Conservation (phyloP, 2,329 filamentous ascomycete species). For the Aureobasidium subglaciale region DNA sequence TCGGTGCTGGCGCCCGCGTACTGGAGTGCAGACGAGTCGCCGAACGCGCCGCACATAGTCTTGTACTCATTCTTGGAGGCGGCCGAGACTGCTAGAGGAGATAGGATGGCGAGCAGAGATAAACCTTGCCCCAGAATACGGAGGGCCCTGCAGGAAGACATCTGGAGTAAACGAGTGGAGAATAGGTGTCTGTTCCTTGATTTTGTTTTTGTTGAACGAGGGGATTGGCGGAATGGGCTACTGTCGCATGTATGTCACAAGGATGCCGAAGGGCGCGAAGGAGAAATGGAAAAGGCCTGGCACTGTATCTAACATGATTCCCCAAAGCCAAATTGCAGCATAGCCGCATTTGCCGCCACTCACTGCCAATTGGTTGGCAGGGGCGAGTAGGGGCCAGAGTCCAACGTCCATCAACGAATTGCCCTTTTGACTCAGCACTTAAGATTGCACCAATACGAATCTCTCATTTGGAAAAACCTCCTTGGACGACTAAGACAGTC, state of each 20-base stretch:
- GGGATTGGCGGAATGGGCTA: constrained; percentile 4
- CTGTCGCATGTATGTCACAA: constrained; percentile 15
- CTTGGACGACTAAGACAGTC: constrained; percentile 4
- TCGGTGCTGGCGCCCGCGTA: constrained; percentile 1
- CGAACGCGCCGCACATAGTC: not conserved
- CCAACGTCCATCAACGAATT: constrained; percentile 4
- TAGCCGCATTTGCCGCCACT: constrained; percentile 12
- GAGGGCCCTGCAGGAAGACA: constrained; percentile 15
- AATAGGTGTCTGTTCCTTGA: not conserved
- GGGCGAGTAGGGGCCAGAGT: constrained; percentile 12
- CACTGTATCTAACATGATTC: constrained; percentile 12
- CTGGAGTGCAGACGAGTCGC: not conserved
- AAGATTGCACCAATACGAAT: constrained; percentile 11
- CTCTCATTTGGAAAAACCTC: not conserved
- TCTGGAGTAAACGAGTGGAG: constrained; percentile 16
- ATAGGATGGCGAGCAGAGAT: constrained; percentile 6
- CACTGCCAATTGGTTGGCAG: constrained; percentile 1
- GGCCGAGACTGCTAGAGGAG: constrained; percentile 7
- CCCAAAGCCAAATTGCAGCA: constrained; percentile 4
- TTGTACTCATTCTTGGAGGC: not conserved
- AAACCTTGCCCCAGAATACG: constrained; percentile 11
- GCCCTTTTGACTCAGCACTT: not conserved
- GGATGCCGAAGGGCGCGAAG: constrained; percentile 10
- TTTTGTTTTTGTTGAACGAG: constrained; percentile 15
- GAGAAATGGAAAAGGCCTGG: not conserved